Evolutionary conservation across 768 basidiomycete species (phyloP), one percentile per base, ranked within the genome.

Genomic region (Boletus rubescentipes): DNA sequence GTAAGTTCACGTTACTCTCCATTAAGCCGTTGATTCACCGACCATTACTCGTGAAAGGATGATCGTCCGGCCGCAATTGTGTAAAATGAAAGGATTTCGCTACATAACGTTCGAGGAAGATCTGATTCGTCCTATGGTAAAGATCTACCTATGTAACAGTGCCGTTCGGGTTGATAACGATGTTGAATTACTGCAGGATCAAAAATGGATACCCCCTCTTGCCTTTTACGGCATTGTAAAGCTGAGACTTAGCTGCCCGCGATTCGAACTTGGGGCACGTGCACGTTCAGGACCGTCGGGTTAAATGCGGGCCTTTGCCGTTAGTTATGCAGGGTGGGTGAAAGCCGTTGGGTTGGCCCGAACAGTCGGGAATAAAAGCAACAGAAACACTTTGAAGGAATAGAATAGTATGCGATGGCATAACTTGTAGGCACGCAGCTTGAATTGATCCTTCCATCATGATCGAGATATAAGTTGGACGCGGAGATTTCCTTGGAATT

Each of bases 81-180:
- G 68, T 39, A 74, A 82, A 63, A 66, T 67, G 40, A 64, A 69
- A n/a, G 74, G 67, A 1, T 46, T 67, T 3, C 74, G 75, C 60
- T 76, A 77, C 44, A 85, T 88, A 43, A 59, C 69, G 1, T 65
- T 71, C 48, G 84, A 87, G 59, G 83, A 87, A 60, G 83, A 85
- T 61, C 78, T 82, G 51, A 80, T 79, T 56, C 80, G 81, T 59
- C 75, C 84, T 3, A 79, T 81, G 54, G 82, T 79, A 51, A n/a
- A 18, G 58, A 26, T 36, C 4, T 15, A 4, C 35, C 16, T 10
- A 15, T 26, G 16, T 39, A 31, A 9, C 15, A 3, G 14, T 35
- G 32, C 6, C 31, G 31, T 36, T 42, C 37, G 4, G 31, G 20
- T 23, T 23, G 26, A 16, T 56, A 43, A 67, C 21, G 18, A 36